Evolutionary conservation across 805 yeast species (phyloP), one percentile per base, ranked within the genome.

Genomic region (Saturnispora besseyi): DNA sequence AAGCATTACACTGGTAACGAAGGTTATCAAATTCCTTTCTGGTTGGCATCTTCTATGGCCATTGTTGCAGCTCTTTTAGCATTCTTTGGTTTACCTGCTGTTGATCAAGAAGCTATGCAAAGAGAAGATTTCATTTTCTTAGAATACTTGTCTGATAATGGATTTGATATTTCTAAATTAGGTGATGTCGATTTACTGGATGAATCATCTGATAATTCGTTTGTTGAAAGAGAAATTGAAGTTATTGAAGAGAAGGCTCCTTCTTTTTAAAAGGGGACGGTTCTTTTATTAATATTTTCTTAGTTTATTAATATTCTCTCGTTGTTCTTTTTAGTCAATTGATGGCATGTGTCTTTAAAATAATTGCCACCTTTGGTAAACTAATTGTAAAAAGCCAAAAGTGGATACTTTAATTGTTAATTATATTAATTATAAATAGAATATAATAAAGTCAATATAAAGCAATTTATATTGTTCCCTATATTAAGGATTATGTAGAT

Each of bases 101-200:
- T 90, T 46, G 90, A 85, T 61, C 97, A 89, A 67, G 84, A 81
- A 58, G 83, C 93, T 26, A 80, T 89, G 67, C 76, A 77, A 57
- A 73, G 77, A 53, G 97, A 90, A 70, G 97, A 90, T 68, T 70
- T 68, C 32, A 73, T 69, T 47, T 90, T 89, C 69, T 61, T 84
- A 51, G 78, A 73, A 41, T 88, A 87, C 66, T 77, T 90, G 59
- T 68, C 64, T 47, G 70, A 69, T 15, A 73, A 83, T 51, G 95
- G 95, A 34, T 89, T 76, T 64, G 96, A 88, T 62, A 71, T 78
- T 48, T 55, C 75, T 30, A 75, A 71, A 57, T 67, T 87, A 61
- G 95, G 71, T 54, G 68, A 58, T 42, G 68, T 66, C 45, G n/a
- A 57, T 9, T 55, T 63, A 21, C 13, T 54, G 3, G 36, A 45